Evolutionary conservation across 208 protist species (phyloP).

Genomic region (Acanthamoeba lenticulata): DNA sequence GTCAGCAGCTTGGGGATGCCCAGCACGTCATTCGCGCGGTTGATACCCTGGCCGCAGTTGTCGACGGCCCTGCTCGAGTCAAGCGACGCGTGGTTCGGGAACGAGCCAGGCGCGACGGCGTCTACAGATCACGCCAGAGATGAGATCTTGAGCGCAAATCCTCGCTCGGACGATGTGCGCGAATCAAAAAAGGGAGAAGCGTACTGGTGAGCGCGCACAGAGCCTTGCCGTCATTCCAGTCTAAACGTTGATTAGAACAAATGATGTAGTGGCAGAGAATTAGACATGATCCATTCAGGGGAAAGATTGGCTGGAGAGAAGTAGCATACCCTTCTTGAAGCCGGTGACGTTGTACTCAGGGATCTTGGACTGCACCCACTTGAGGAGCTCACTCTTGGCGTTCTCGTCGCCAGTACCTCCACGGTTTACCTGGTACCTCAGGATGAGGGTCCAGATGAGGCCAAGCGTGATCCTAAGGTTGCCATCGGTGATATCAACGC

Average conservation of each 20-base stretch:
- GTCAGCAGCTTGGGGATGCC: conserved; percentile 19
- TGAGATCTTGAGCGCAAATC: not conserved
- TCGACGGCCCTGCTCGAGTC: conserved; percentile 34
- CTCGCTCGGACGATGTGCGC: not conserved
- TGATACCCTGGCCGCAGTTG: conserved; percentile 50
- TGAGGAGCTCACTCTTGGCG: conserved; percentile 20
- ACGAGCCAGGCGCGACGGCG: conserved; percentile 32
- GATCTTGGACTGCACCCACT: conserved; percentile 60
- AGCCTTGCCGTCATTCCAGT: conserved; percentile 66
- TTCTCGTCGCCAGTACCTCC: not conserved
- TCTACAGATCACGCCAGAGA: not conserved
- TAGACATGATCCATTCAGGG: not conserved
- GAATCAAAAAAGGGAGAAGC: not conserved
- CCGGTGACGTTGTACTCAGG: conserved; percentile 63
- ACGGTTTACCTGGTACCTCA: conserved; percentile 56
- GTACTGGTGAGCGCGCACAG: conserved; percentile 52
- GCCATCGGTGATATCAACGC: conserved; percentile 75
- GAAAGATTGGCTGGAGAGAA: not conserved
- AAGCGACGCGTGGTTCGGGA: not conserved
- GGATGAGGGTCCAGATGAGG: conserved; percentile 81
- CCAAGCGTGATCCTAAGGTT: conserved; percentile 80
- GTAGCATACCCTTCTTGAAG: conserved; percentile 53
- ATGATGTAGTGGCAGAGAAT: not conserved
- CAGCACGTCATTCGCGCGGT: conserved; percentile 17
- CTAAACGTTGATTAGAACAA: not conserved